Base-by-base conservation (phyloP, 495 filamentous ascomycete species). In the Aeminium ludgeri region DNA sequence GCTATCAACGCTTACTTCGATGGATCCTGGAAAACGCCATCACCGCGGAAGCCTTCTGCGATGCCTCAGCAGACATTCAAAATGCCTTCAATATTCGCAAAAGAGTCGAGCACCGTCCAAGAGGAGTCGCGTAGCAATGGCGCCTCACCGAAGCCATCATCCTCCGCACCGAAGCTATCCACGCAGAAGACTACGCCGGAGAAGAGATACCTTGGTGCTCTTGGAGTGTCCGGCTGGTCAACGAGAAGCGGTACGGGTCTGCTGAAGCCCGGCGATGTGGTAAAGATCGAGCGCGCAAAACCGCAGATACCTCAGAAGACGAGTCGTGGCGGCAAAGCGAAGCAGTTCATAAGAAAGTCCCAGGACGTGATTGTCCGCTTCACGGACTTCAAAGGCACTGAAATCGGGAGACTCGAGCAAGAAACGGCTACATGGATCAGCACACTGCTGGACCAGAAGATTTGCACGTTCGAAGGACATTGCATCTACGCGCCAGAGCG, bases 361-460 rank as follows among this genome's bases (percentile, higher is more conserved):
- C 59, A 81, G 19, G 89, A 97, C 59, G 75, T 94, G 27, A 68
- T 97, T 36, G 91, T 95, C n/a, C 77, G 89, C 12, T 96, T 97
- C 56, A 93, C 81, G 2, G 91, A 85, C 52, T 54, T 62, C 3
- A 65, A 58, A 37, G 87, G 86, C 10, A 74, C 79, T 41, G 89
- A 97, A 54, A 65, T 97, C 31, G 89, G 91, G 12, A 66, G 89
- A 48, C 60, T 97, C n/a, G 80, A 84, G 17, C 82, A 82, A 43
- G 89, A 97, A 29, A 78, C 72, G 10, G 85, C 89, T n/a, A 73
- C 76, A 37, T 97, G 91, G 86, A 80, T 97, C 8, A 93, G 86
- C 15, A 78, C 86, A 0, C 59, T 97, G 46, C 75, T 97, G 38
- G 89, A 97, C 49, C 89, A 95, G 55, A 81, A 80, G 20, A 70